Evolutionary conservation across 2,329 filamentous ascomycete species (phyloP).

Genomic region (Furcasterigmium sp.): DNA sequence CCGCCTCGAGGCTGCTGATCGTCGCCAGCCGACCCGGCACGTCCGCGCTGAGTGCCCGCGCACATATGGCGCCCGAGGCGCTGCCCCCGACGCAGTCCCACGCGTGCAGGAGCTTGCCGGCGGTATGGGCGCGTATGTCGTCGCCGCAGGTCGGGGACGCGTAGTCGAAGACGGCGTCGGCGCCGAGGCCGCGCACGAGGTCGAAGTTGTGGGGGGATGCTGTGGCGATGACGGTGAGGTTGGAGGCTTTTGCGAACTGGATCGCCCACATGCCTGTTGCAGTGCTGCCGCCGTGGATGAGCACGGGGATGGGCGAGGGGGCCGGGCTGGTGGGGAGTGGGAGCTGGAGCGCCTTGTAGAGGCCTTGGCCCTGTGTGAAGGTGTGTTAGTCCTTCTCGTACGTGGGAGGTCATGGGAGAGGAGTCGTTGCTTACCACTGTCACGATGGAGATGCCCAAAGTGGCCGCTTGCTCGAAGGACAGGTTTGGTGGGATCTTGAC

Average conservation of each 20-base stretch:
- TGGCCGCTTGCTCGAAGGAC: constrained; percentile 18
- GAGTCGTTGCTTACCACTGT: constrained; percentile 15
- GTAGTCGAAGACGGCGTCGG: constrained; percentile 26
- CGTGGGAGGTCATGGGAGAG: neutral
- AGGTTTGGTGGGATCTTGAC: constrained; percentile 32
- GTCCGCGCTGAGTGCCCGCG: constrained; percentile 7
- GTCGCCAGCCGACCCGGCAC: no score
- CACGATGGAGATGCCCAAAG: constrained; percentile 16
- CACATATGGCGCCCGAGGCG: constrained; percentile 15
- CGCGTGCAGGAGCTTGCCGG: constrained; percentile 16
- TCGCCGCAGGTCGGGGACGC: constrained; percentile 12
- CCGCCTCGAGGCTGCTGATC: no score
- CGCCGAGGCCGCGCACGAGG: constrained; percentile 23
- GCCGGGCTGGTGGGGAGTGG: constrained; percentile 38
- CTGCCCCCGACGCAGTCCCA: constrained; percentile 17
- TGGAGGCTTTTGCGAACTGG: constrained; percentile 29
- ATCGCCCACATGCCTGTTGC: constrained; percentile 47
- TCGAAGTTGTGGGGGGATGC: constrained; percentile 28
- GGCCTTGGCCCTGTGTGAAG: constrained; percentile 32
- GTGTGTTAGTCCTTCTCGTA: neutral
- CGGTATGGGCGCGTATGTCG: constrained; percentile 18
- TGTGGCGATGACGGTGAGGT: constrained; percentile 22
- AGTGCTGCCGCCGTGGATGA: constrained; percentile 40
- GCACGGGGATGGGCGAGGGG: constrained; percentile 28
- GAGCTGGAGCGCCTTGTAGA: constrained; percentile 41